Evolutionary conservation across 108 stramenopile species (phyloP), one percentile per base, ranked within the genome.

Genomic region (Fistulifera solaris): DNA sequence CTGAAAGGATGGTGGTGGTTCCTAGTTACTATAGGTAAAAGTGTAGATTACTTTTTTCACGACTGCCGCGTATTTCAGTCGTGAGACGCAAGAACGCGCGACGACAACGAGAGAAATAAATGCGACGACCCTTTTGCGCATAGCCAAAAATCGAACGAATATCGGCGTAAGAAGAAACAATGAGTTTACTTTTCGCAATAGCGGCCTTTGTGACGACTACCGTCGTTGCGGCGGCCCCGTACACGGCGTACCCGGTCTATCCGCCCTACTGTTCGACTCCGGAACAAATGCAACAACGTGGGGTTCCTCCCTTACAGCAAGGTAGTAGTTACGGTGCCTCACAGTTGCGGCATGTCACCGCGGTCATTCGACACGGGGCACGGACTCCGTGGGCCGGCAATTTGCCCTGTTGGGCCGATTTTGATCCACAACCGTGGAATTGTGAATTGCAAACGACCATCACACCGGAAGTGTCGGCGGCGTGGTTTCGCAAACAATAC

Each of bases 251-350:
- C 51, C 40, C 47, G 8, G 19, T 17, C 14, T 89, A 89, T 73
- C 88, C 81, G 16, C 71, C 66, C 7, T 89, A 89, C 40, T 89
- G 88, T 65, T 71, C 80, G 16, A 81, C 70, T 17, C 88, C 88
- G 0, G 23, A 58, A 17, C 65, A 81, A 75, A 81, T 89, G 81
- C 57, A 48, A 7, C 52, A 27, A 1, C 77, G 84, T 0, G 39
- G 48, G 15, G 75, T 89, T 38, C 87, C 87, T 44, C 78, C 81
- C 11, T 25, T 27, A 41, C 52, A 56, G 7, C 14, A 46, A 24
- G 25, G 3, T 21, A 11, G 16, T 21, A 26, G 56, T 38, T 40
- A 27, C 53, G 31, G 23, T 35, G 56, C 58, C 0, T 58, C 81
- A 0, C 60, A 61, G 58, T 40, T 89, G 0, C 49, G 72, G 14